These are phyloP conservation scores for Plenodomus lindquistii DNA, from an alignment of 2,329 filamentous ascomycete genomes.

Conservation along the genomic window DNA sequence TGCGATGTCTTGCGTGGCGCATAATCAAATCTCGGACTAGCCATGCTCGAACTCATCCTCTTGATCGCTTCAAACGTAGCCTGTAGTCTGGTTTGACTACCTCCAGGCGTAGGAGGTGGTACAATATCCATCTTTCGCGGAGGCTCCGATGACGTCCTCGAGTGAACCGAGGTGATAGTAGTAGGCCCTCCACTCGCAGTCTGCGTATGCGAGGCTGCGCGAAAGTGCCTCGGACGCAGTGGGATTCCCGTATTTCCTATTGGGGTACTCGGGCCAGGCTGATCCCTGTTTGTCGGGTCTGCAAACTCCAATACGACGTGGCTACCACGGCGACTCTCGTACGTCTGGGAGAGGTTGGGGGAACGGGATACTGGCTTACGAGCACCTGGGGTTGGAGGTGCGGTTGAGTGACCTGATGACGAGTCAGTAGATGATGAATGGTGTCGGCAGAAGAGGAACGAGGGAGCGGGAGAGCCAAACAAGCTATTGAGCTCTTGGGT, in stretches of 20 bases:
- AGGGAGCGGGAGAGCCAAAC: neutral
- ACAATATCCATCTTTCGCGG: neutral
- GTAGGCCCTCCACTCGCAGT: neutral
- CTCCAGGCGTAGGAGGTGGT: neutral
- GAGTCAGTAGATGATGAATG: constrained; percentile 8
- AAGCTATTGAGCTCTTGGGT: constrained; percentile 3
- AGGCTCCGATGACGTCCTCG: neutral
- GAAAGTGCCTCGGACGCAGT: neutral
- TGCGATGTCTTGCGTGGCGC: constrained; percentile 4
- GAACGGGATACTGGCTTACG: neutral
- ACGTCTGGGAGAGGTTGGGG: constrained; percentile 12
- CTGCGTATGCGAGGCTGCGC: neutral
- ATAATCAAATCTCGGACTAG: constrained; percentile 18
- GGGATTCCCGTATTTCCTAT: neutral
- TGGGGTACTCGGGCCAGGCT: too few relatives aligned
- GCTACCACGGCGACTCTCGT: constrained; percentile 1
- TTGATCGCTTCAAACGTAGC: constrained; percentile 32
- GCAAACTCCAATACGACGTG: neutral
- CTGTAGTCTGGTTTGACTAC: constrained; percentile 25
- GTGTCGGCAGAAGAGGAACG: constrained; percentile 5
- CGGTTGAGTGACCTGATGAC: constrained; percentile 16
- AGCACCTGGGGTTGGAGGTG: constrained; percentile 1
- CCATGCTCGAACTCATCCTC: constrained; percentile 28
- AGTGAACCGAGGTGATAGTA: neutral
- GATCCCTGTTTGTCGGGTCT: neutral